phyloP scores from a whole-genome alignment of 2,329 filamentous ascomycete species.

The Phyllachora maydis region DNA sequence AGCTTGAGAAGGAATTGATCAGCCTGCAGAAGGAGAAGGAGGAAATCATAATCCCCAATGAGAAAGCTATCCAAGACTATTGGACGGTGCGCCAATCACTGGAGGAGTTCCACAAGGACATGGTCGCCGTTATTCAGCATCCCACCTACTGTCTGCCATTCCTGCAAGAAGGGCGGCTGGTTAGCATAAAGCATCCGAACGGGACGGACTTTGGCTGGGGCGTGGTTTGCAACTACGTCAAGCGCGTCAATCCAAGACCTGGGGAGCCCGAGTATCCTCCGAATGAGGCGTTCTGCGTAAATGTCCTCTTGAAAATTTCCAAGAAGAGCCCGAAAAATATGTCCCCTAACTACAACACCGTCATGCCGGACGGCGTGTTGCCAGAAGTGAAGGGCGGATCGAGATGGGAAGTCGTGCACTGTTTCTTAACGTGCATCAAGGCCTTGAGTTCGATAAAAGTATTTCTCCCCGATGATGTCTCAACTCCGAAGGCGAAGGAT shows the following conservation, averaged over 20 bases:
- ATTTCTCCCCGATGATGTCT: slow-evolving; percentile 61
- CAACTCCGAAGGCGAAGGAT: no score
- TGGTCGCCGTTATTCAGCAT: slow-evolving; percentile 80
- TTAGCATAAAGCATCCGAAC: slow-evolving; percentile 59
- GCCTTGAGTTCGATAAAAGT: slow-evolving; percentile 68
- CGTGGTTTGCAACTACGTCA: slow-evolving; percentile 55
- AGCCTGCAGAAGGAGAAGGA: slow-evolving; percentile 58
- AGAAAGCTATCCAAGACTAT: slow-evolving; percentile 80
- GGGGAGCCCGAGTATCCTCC: slow-evolving; percentile 47
- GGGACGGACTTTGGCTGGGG: slow-evolving; percentile 89
- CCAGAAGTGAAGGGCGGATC: slow-evolving; percentile 39
- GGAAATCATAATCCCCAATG: slow-evolving; percentile 60
- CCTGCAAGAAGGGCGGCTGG: slow-evolving; percentile 68
- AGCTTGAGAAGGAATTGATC: slow-evolving; percentile 64
- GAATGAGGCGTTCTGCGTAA: slow-evolving; percentile 64
- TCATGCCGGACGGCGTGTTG: slow-evolving; percentile 45
- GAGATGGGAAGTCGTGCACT: slow-evolving; percentile 67
- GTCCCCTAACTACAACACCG: slow-evolving; percentile 12
- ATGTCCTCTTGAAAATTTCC: slow-evolving; percentile 51
- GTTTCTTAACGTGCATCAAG: slow-evolving; percentile 69
- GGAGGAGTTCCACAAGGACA: slow-evolving; percentile 66
- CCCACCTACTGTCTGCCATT: slow-evolving; percentile 73
- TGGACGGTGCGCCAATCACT: slow-evolving; percentile 77
- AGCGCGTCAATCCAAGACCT: slow-evolving; percentile 43
- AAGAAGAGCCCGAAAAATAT: slow-evolving; percentile 25